Base-by-base conservation (phyloP, 768 basidiomycete species). In the Lactarius indigo region DNA sequence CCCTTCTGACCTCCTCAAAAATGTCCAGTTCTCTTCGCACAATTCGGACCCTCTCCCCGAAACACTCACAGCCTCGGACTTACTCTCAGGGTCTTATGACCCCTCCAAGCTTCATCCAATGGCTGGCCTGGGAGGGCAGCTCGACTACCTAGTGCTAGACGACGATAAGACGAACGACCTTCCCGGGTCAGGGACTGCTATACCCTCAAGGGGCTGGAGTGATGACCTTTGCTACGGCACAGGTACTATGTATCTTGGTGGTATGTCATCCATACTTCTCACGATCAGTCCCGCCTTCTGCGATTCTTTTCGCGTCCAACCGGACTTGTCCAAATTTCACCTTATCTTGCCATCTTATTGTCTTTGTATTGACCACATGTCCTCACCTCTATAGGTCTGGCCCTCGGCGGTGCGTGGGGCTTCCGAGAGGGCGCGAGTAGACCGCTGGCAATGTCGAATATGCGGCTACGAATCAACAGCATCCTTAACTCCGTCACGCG, bases 181-280 rank as follows among this genome's bases (percentile, higher is more conserved):
- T 68, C 94, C 94, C 75, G 97, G 97, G 59, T 87, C 92, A 72
- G 85, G 83, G 72, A 94, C 92, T 67, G 95, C 96, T 65, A 86
- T 99, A 70, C 95, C 96, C 72, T 92, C 90, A 76, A 83, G 97
- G 81, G 95, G 97, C 69, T 98, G 94, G 96, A 92, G 94, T 80
- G 97, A 99, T 82, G 97, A 99, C 81, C 80, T 99, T 67, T 98
- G 95, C 85, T 98, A 98, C 80, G 97, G 97, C 75, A 98, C 96
- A 73, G 97, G 97, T 70, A 96, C 96, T 71, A 97, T 95, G 82
- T 99, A 99, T 87, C 88, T 99, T 64, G 85, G 91, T 78, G 96
- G 96, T 98, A 76, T 76, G 93, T 88, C 70, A 71, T 70, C 50
- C 28, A 59, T 66, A 58, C 65, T 67, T 65, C 70, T 71, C 55